A percentile compares a stretch with the other conserved stretches of the same genome.
phyloP scores from a whole-genome alignment of 2,329 filamentous ascomycete species.

The Pseudofabraea citricarpa region DNA sequence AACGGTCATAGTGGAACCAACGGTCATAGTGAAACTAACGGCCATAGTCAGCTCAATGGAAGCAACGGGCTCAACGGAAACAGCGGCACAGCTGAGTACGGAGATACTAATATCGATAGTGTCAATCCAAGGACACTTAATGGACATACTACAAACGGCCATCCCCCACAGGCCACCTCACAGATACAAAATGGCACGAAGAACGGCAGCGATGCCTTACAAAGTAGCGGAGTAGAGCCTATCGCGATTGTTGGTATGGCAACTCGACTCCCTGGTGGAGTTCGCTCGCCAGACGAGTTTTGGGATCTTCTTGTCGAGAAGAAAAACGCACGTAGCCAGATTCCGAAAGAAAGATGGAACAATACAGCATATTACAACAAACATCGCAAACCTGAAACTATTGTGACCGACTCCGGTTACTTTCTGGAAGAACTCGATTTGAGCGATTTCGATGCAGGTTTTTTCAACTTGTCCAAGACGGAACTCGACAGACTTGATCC shows the following conservation, averaged over 20 bases:
- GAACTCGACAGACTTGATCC: slow-evolving; percentile 28
- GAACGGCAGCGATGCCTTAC: no score
- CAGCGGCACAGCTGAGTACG: no score
- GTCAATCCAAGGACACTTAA: no score
- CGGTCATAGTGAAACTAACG: background rate
- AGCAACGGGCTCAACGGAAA: no score
- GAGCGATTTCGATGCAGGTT: slow-evolving; percentile 25
- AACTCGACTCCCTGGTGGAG: slow-evolving; percentile 45
- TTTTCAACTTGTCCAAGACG: slow-evolving; percentile 27
- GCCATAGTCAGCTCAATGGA: no score
- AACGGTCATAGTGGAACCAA: background rate
- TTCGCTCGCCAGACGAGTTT: slow-evolving; percentile 37
- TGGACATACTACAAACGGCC: background rate
- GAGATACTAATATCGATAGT: no score
- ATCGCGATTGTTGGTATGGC: slow-evolving; percentile 47
- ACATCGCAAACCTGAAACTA: background rate
- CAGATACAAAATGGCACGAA: no score
- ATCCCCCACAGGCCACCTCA: background rate
- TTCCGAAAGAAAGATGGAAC: background rate
- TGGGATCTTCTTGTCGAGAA: slow-evolving; percentile 27
- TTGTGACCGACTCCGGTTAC: background rate
- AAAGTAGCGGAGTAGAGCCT: no score
- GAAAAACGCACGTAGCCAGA: background rate
- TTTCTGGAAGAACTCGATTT: slow-evolving; percentile 11
- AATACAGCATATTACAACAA: background rate